A percentile compares a stretch with the other conserved stretches of the same genome.
These are phyloP conservation scores for Botrytis sinoallii DNA, from an alignment of 2,329 filamentous ascomycete genomes.

Conservation along the genomic window DNA sequence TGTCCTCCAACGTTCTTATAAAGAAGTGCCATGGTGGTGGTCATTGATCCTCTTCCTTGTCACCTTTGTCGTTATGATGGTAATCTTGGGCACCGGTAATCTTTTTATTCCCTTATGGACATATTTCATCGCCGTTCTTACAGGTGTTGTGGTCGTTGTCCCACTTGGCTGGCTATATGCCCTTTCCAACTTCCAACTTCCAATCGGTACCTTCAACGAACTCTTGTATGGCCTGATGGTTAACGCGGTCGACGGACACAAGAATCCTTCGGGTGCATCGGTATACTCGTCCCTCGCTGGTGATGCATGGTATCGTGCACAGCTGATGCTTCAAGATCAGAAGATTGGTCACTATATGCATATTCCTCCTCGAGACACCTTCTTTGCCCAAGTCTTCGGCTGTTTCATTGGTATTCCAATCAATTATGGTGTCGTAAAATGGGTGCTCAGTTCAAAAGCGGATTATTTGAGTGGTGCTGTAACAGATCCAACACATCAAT, in stretches of 20 bases:
- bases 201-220: slow-evolving; percentile 59
- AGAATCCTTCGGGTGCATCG: slow-evolving; percentile 56
- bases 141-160: slow-evolving; percentile 53
- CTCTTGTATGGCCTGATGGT: slow-evolving; percentile 59
- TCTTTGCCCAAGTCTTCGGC: slow-evolving; percentile 60
- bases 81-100: slow-evolving; percentile 48
- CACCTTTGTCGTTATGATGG: slow-evolving; percentile 50
- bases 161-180: slow-evolving; percentile 59
- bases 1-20: slow-evolving; percentile 54
- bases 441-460: slow-evolving; percentile 55
- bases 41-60: slow-evolving; percentile 49
- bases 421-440: slow-evolving; percentile 59
- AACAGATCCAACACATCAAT: slow-evolving; percentile 56
- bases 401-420: slow-evolving; percentile 57
- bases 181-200: slow-evolving; percentile 52
- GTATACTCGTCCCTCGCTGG: slow-evolving; percentile 58
- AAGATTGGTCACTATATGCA: slow-evolving; percentile 66
- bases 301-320: slow-evolving; percentile 58
- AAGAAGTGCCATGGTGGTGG: slow-evolving; percentile 59
- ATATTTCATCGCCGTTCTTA: slow-evolving; percentile 54
- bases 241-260: slow-evolving; percentile 48
- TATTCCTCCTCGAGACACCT: slow-evolving; percentile 55
- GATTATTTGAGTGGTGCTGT: slow-evolving; percentile 51
- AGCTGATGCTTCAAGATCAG: slow-evolving; percentile 58
- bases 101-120: slow-evolving; percentile 60